A percentile compares a stretch with the other conserved stretches of the same genome.
phyloP scores from a whole-genome alignment of 345 rosid genomes.

The Cardamine occulta region DNA sequence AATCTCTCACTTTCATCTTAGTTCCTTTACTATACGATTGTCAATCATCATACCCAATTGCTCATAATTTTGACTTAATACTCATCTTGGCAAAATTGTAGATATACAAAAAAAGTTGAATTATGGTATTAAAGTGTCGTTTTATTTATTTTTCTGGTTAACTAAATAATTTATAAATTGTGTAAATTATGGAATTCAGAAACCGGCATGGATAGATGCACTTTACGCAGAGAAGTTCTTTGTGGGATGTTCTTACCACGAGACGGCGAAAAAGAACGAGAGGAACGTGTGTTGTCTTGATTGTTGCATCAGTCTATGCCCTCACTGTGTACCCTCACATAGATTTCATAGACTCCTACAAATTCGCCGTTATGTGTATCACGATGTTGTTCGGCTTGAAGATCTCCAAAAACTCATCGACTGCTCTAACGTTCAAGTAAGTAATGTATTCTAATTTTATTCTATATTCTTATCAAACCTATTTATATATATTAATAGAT shows the following conservation, averaged over 20 bases:
- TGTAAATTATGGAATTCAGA: conserved; percentile 61
- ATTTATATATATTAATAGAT: not conserved
- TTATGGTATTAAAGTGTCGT: conserved; percentile 16
- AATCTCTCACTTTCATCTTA: not conserved
- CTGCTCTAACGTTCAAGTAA: conserved; percentile 93
- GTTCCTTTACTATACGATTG: conserved; percentile 14
- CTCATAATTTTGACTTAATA: conserved; percentile 10
- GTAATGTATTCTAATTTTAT: not conserved
- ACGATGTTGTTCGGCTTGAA: conserved; percentile 92
- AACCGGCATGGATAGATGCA: conserved; percentile 95
- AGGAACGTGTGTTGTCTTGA: conserved; percentile 90
- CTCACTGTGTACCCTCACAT: conserved; percentile 89
- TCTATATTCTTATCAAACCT: not conserved
- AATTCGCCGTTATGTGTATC: conserved; percentile 93
- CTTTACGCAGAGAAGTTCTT: conserved; percentile 84
- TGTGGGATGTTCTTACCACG: conserved; percentile 73
- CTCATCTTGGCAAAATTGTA: not conserved
- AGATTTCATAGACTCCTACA: conserved; percentile 91
- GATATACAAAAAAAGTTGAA: conserved; percentile 26
- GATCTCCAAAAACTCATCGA: conserved; percentile 90
- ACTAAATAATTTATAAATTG: not conserved
- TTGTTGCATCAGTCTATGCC: conserved; percentile 90
- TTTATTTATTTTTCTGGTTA: not conserved
- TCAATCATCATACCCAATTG: conserved; percentile 1
- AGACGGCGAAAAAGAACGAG: conserved; percentile 85